A percentile compares a stretch with the other conserved stretches of the same genome.
phyloP scores from a whole-genome alignment of 768 basidiomycete species.

The Phylloporus scabripes region DNA sequence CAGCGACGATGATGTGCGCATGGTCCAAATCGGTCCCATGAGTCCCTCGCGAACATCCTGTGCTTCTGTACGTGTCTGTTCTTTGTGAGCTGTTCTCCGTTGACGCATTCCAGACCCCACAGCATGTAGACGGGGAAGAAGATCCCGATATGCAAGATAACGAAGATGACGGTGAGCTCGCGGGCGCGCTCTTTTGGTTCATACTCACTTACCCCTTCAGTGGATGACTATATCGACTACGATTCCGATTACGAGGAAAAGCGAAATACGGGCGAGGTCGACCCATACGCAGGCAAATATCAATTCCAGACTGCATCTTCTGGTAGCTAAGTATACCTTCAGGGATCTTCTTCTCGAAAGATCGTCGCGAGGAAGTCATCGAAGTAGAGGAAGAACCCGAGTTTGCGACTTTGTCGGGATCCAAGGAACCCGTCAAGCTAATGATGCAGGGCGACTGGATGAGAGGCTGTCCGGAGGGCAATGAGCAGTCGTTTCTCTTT shows the following conservation, averaged over 20 bases:
- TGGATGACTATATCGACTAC: constrained; percentile 67
- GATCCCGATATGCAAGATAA: constrained; percentile 43
- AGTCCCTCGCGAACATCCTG: constrained; percentile 28
- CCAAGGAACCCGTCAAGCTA: constrained; percentile 48
- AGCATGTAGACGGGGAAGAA: constrained; percentile 47
- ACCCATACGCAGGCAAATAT: constrained; percentile 78
- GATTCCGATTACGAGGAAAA: constrained; percentile 70
- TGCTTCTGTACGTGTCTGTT: constrained; percentile 16
- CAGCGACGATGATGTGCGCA: constrained; percentile 46
- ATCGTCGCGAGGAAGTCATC: constrained; percentile 85
- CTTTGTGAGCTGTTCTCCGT: not conserved
- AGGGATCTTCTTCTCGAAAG: constrained; percentile 96
- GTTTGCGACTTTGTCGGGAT: constrained; percentile 37
- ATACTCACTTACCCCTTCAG: constrained; percentile 24
- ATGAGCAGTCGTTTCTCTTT: constrained; percentile 87
- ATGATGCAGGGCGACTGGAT: constrained; percentile 94
- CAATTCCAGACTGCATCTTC: not conserved
- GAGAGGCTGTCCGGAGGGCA: constrained; percentile 93
- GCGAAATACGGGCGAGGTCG: constrained; percentile 52
- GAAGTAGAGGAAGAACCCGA: constrained; percentile 84
- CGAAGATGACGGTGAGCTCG: constrained; percentile 46
- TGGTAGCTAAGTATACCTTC: constrained; percentile 3
- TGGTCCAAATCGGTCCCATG: constrained; percentile 30
- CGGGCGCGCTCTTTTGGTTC: not conserved
- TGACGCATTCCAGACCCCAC: constrained; percentile 47